Evolutionary conservation across 2,329 filamentous ascomycete species (phyloP), one percentile per base, ranked within the genome.

Genomic region (Stagonosporopsis chrysanthemi): DNA sequence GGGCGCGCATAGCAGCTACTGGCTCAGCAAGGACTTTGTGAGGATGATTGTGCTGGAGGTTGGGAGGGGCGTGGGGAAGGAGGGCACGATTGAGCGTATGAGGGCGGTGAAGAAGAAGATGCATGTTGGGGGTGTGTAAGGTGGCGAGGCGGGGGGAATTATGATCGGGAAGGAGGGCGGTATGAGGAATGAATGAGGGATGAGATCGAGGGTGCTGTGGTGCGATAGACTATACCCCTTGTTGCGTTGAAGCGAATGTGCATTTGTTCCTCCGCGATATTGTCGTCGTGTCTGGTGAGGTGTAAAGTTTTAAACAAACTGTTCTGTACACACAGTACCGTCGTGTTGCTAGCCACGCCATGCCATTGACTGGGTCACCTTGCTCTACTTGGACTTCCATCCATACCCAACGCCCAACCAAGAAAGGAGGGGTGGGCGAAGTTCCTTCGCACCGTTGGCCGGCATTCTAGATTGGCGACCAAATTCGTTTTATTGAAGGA

Each of bases 1-100:
- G 52, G 91, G 92, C 55, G 95, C 95, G 8, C 95, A 99, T 76
- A 92, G 91, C 53, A 94, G 90, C 73, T 99, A 99, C 76, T 99
- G 95, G 95, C 84, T 87, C 2, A 88, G 90, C 67, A 85, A 82
- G 26, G 95, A 98, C 73, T 93, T 99, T 74, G 88, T 96, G n/a
- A 82, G 93, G 41, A 88, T 98, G 81, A 78, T 98, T 46, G 96
- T 96, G 40, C 82, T 94, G 29, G 95, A 99, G 77, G 88, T 96
- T 65, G 93, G 93, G 3, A 82, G 94, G 61, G 82, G 82, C 64
- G 84, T 86, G 5, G 93, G 94, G 0, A 87, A 84, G 64, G 81
- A 84, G 12, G 83, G 84, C 15, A 84, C 84, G 0, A 68, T 87
- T 48, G 62, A 73, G 52, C 78, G 77, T 17, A 81, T 88, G 73